These are phyloP conservation scores for Sphagnum contortum DNA, from an alignment of 225 moss, liverwort and hornwort species.

Conservation along the genomic window DNA sequence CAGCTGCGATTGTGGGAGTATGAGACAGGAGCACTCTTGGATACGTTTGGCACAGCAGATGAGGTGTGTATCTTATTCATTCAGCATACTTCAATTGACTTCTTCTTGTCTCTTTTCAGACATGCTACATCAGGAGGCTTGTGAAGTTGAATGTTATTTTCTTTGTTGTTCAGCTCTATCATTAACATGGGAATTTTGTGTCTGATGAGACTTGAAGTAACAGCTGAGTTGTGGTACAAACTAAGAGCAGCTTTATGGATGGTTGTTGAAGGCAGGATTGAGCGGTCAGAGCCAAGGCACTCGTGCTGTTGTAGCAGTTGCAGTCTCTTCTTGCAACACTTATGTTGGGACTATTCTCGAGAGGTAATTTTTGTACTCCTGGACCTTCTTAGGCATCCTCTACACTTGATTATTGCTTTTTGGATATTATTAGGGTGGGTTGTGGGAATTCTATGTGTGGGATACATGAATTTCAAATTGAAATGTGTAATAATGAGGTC, in stretches of 20 bases:
- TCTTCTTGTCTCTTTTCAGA: too few relatives aligned
- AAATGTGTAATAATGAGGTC: too few relatives aligned
- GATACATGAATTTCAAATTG: too few relatives aligned
- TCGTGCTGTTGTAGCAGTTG: constrained; percentile 54
- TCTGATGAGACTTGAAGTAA: too few relatives aligned
- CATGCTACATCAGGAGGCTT: too few relatives aligned
- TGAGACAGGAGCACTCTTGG: constrained; percentile 54
- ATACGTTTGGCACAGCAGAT: constrained; percentile 42
- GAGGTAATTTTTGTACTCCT: constrained; percentile 26
- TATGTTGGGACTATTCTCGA: constrained; percentile 64
- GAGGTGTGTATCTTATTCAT: constrained; percentile 21
- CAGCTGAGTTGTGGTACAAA: too few relatives aligned
- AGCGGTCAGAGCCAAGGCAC: constrained; percentile 23
- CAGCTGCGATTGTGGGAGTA: constrained; percentile 94
- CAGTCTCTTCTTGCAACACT: constrained; percentile 45
- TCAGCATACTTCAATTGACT: constrained; percentile 1
- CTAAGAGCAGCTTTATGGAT: too few relatives aligned
- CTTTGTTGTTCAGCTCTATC: too few relatives aligned
- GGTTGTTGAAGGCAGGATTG: constrained; percentile 40
- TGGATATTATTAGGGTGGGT: too few relatives aligned
- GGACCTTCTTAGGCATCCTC: background rate
- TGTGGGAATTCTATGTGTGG: too few relatives aligned
- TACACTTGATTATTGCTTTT: too few relatives aligned
- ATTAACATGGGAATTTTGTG: background rate
- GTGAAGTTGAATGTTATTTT: too few relatives aligned